Percentiles rank a stretch among this genome's conserved stretches.
Evolutionary conservation across 75 land plant genomes (phyloP).

Genomic region (Isoetes taiwanensis): DNA sequence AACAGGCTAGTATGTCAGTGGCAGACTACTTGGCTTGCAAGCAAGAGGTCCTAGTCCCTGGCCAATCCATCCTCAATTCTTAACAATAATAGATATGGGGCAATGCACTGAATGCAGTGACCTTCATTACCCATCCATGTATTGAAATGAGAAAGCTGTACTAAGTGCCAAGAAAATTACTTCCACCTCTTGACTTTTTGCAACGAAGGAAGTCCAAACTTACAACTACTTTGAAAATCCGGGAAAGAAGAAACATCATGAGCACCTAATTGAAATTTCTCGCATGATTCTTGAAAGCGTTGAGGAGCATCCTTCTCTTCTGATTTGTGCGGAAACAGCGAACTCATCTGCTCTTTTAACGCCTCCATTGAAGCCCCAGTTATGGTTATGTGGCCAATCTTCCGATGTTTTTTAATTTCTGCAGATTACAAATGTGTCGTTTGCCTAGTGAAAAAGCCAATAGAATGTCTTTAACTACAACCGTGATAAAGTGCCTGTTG

Average conservation of each 20-base stretch:
- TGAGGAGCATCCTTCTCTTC: background rate
- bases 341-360: slow-evolving; percentile 35
- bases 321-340: background rate
- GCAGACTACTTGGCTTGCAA: too few relatives aligned
- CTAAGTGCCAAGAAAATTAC: too few relatives aligned
- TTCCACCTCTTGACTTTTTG: too few relatives aligned
- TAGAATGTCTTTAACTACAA: background rate
- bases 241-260: background rate
- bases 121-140: too few relatives aligned
- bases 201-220: too few relatives aligned
- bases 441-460: background rate
- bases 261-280: background rate
- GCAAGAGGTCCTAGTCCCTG: too few relatives aligned
- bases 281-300: background rate
- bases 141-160: too few relatives aligned
- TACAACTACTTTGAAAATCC: too few relatives aligned
- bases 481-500: background rate
- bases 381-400: slow-evolving; percentile 98
- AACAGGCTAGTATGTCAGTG: too few relatives aligned
- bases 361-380: slow-evolving; percentile 47
- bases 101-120: too few relatives aligned
- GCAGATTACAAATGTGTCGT: slow-evolving; percentile 4
- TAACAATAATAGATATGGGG: too few relatives aligned
- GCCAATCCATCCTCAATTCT: too few relatives aligned
- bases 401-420: slow-evolving; percentile 85